phyloP scores from a whole-genome alignment of 2,329 filamentous ascomycete species.

The Teratosphaeriaceae sp. region DNA sequence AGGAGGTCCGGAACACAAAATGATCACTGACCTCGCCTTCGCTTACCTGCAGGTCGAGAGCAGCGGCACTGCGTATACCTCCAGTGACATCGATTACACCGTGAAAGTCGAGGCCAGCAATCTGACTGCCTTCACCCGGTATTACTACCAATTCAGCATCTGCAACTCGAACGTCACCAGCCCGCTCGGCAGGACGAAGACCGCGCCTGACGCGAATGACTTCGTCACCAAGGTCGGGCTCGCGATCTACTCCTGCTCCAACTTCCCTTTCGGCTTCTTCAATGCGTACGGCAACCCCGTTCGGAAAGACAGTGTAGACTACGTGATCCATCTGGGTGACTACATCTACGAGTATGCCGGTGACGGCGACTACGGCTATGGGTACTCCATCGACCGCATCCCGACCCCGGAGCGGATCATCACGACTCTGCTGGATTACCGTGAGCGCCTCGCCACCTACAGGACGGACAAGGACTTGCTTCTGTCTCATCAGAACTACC shows the following conservation, averaged over 20 bases:
- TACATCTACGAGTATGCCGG: slow-evolving; percentile 58
- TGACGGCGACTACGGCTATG: slow-evolving; percentile 38
- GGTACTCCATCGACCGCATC: slow-evolving; percentile 46
- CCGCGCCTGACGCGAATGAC: slow-evolving; percentile 53
- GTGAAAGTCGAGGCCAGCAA: slow-evolving; percentile 64
- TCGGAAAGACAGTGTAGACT: slow-evolving; percentile 42
- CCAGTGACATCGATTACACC: slow-evolving; percentile 68
- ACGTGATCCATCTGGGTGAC: slow-evolving; percentile 43
- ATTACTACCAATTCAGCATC: slow-evolving; percentile 65
- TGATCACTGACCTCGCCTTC: too few relatives aligned
- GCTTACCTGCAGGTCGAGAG: too few relatives aligned
- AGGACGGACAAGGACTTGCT: slow-evolving; percentile 56
- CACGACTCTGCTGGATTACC: slow-evolving; percentile 52
- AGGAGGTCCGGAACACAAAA: too few relatives aligned
- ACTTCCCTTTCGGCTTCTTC: slow-evolving; percentile 45
- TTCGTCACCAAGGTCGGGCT: slow-evolving; percentile 53
- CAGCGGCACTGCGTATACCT: slow-evolving; percentile 59
- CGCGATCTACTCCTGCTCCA: slow-evolving; percentile 65
- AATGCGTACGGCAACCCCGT: slow-evolving; percentile 32
- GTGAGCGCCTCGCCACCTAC: slow-evolving; percentile 52
- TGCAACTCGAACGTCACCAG: slow-evolving; percentile 57
- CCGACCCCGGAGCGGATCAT: slow-evolving; percentile 48
- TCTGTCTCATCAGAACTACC: slow-evolving; percentile 48
- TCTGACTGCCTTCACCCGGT: slow-evolving; percentile 56
- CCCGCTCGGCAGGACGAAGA: slow-evolving; percentile 63